Evolutionary conservation across 148 eudicot genomes (phyloP), one percentile per base, ranked within the genome.

Genomic region (Rhododendron henanense): DNA sequence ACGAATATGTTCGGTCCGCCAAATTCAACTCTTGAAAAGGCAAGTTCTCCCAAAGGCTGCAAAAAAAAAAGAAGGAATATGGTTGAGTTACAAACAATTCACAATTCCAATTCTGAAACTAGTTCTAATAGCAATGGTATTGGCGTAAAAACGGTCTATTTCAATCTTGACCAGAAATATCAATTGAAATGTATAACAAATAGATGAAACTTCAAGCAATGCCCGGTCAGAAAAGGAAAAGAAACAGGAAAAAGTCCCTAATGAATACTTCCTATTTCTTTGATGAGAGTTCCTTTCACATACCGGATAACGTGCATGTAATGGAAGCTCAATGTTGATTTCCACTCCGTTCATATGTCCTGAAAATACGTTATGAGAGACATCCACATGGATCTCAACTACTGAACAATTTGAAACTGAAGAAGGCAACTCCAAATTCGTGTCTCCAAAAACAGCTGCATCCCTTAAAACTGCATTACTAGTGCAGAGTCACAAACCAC

Each of bases 271-370:
- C 14, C 33, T 65, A 25, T 65, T 65, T 65, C 33, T 65, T 19
- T 21, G 25, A 65, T 8, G 73, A 82, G 45, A 16, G 18, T 50
- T 59, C 10, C 33, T 16, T 28, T 80, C 83, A 87, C 93, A 86
- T 90, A 97, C 98, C 77, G 91, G 92, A 90, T 97, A 97, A 69
- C 96, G 93, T 39, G 94, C 92, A 87, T 97, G 99, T 69, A 97
- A 81, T 67, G 98, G 98, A 84, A 97, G 87, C 87, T 92, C 92
- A 69, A 89, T 80, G 85, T 87, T 88, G 78, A 92, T 79, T 80
- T 92, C 92, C 87, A 87, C 37, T 13, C 89, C 88, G 71, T 85
- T 85, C 63, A 88, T 84, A 65, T 88, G 35, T 74, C 57, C 87
- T 77, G 90, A 81, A 28, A 88, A 71, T 79, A 83, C 44, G 84